A percentile compares a stretch with the other conserved stretches of the same genome.
Conservation (phyloP, 768 basidiomycete species). For the Peribolospora baueri region DNA sequence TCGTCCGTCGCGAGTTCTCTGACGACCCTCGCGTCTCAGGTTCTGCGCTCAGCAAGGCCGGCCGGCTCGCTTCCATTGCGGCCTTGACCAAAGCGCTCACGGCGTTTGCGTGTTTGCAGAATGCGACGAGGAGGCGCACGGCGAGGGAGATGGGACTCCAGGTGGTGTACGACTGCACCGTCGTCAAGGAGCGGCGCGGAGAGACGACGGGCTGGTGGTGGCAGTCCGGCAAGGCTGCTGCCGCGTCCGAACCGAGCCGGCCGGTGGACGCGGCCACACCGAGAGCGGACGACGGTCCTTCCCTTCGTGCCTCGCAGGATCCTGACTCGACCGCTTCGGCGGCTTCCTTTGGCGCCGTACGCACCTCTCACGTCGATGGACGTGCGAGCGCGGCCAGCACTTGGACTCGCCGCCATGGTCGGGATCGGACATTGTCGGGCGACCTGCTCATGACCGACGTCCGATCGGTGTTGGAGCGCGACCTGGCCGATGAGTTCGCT, state of each 20-base stretch:
- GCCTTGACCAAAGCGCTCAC: conserved; percentile 22
- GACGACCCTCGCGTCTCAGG: conserved; percentile 14
- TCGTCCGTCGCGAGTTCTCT: conserved; percentile 19
- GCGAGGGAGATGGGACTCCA: conserved; percentile 15
- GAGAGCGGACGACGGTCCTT: no score
- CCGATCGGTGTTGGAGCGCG: conserved; percentile 1
- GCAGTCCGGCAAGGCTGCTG: background rate
- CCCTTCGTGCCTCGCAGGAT: no score
- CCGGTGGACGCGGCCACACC: background rate
- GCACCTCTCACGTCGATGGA: background rate
- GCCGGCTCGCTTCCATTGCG: conserved; percentile 13
- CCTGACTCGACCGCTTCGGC: no score
- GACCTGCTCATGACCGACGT: conserved; percentile 5
- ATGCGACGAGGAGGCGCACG: conserved; percentile 18
- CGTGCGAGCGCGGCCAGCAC: background rate
- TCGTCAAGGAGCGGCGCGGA: conserved; percentile 12
- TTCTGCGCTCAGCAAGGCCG: background rate
- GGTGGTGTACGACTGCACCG: conserved; percentile 20
- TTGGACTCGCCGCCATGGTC: no score
- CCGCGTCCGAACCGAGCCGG: background rate
- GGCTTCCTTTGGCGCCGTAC: no score
- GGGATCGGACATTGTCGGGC: background rate
- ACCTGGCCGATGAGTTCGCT: background rate
- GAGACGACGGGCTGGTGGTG: background rate
- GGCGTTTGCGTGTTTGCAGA: conserved; percentile 21